These are phyloP conservation scores for Sarocladiaceae sp. DNA, from an alignment of 2,329 filamentous ascomycete genomes.

Conservation along the genomic window DNA sequence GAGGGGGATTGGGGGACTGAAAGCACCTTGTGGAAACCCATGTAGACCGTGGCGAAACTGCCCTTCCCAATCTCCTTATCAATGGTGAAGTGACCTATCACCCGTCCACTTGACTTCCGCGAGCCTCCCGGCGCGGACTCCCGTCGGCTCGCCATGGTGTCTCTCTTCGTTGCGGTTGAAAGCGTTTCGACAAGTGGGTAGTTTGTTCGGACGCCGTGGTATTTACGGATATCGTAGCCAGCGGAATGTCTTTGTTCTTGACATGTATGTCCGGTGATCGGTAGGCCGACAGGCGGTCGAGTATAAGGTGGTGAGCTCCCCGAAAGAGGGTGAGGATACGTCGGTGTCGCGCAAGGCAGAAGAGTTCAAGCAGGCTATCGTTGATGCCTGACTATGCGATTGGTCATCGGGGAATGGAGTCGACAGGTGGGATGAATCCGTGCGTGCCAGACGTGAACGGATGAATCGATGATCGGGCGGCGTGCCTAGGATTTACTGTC, in stretches of 20 bases:
- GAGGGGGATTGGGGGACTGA: conserved; percentile 7
- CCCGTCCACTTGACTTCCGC: conserved; percentile 27
- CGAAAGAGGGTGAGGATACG: too few species aligned
- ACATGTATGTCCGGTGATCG: background rate
- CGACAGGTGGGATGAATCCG: background rate
- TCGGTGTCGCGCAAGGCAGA: background rate
- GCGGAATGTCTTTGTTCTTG: background rate
- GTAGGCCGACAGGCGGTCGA: background rate
- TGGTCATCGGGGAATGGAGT: background rate
- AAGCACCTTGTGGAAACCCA: conserved; percentile 73
- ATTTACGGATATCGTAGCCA: background rate
- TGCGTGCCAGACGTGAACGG: background rate
- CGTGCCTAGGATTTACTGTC: background rate
- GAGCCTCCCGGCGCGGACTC: conserved; percentile 32
- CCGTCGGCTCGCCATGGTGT: conserved; percentile 35
- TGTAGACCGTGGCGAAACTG: conserved; percentile 95
- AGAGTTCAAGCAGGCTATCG: background rate
- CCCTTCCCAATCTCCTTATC: conserved; percentile 92
- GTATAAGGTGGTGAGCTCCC: background rate
- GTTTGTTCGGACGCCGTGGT: background rate
- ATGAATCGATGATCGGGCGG: too few species aligned
- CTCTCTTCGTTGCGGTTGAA: conserved; percentile 28
- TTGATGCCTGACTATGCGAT: background rate
- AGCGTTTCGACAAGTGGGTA: conserved; percentile 17
- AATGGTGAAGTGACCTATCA: conserved; percentile 73